Evolutionary conservation across 192 early-diverging fungal genomes (phyloP).

Genomic region (Backusella mclennaniae): DNA sequence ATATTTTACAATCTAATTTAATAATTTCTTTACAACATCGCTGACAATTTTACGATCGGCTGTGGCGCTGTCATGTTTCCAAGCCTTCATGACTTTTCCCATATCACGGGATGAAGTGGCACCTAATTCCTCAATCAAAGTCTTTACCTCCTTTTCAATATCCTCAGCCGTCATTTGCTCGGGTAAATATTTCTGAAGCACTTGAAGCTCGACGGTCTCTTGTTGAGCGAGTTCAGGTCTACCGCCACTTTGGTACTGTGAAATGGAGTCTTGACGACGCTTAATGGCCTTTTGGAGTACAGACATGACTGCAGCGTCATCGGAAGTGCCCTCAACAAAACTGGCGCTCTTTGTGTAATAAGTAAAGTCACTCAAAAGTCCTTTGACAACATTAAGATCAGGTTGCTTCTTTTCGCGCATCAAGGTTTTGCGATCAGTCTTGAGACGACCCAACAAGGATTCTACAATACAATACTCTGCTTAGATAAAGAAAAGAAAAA

Average conservation of each 20-base stretch:
- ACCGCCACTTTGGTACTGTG: constrained; percentile 60
- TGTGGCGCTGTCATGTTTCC: constrained; percentile 62
- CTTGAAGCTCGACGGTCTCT: constrained; percentile 67
- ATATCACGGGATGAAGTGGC: constrained; percentile 69
- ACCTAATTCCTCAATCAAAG: constrained; percentile 52
- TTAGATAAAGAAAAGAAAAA: background rate
- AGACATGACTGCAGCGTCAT: constrained; percentile 58
- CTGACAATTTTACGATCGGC: constrained; percentile 80
- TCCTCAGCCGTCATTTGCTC: constrained; percentile 71
- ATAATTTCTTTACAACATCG: constrained; percentile 71
- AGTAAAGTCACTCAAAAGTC: constrained; percentile 74
- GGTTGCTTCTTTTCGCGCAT: constrained; percentile 78
- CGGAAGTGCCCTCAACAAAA: constrained; percentile 38
- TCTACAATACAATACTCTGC: background rate
- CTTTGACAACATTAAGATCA: constrained; percentile 62
- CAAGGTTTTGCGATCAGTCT: constrained; percentile 74
- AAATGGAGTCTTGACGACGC: constrained; percentile 75
- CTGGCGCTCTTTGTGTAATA: constrained; percentile 70
- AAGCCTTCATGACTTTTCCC: constrained; percentile 85
- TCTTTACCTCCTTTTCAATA: constrained; percentile 60
- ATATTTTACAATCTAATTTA: constrained; percentile 27
- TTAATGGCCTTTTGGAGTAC: constrained; percentile 82
- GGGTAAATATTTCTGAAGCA: constrained; percentile 76
- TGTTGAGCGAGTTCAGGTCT: constrained; percentile 71
- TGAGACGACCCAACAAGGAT: constrained; percentile 48